Evolutionary conservation across 352 stramenopile genomes (phyloP), one percentile per base, ranked within the genome.

Genomic region (Paralagenidium karlingii): DNA sequence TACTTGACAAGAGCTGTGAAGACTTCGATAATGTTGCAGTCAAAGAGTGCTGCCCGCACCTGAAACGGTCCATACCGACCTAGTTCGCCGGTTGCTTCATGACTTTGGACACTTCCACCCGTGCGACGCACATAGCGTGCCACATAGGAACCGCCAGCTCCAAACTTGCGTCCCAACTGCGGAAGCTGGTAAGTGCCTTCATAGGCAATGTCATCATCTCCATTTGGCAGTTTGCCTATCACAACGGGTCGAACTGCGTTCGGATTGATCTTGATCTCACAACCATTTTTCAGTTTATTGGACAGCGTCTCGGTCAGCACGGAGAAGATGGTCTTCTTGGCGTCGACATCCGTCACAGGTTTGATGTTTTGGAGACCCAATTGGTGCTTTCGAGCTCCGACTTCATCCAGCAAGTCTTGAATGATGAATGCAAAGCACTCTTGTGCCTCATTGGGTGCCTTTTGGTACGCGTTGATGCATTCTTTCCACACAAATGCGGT

Each of bases 1-100:
- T 38, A 19, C 20, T 63, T 61, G 3, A 9, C 31, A 1, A 60
- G 8, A 0, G 41, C 19, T 5, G 49, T 27, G 7, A 52, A 37
- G 9, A 68, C 13, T 26, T 73, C 51, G 3, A 45, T 13, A 8
- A 42, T 27, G 1, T 49, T 60, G 9, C 34, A 57, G 5, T 50
- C 50, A 27, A 70, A 44, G 0, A 41, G 7, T 8, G 54, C 55
- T 7, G 51, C 45, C 15, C 60, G 38, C 2, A 77, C 49, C 30
- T 47, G 58, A 40, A 79, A 79, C 2, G 65, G 65, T 15, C 65
- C 65, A 24, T 60, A 75, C 9, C 65, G 56, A 29, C 65, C 69
- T 11, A 79, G 33, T 27, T 79, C 65, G 2, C 65, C 65, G 3
- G 40, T 45, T 0, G 54, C 52, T 15, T 49, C 47, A 3, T 54